Percentiles rank a stretch among this genome's conserved stretches.
These are phyloP conservation scores for Wickerhamiella spandovensis DNA, from an alignment of 805 yeast genomes.

Conservation along the genomic window DNA sequence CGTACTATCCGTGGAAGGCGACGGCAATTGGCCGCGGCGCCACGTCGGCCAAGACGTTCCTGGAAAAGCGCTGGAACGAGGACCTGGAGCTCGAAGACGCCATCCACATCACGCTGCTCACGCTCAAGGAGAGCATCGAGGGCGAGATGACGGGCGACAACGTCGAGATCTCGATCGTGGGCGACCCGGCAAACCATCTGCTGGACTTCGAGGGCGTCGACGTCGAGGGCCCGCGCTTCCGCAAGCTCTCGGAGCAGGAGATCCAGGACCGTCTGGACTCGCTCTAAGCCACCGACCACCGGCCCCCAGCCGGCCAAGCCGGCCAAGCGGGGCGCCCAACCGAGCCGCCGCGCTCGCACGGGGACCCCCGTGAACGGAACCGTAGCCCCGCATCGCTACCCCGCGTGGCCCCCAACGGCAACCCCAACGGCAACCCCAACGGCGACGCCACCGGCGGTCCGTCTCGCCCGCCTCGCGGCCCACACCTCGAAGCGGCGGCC, in stretches of 20 bases:
- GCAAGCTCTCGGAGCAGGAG: constrained; percentile 75
- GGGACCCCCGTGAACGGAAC: too few species aligned
- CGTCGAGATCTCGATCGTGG: constrained; percentile 80
- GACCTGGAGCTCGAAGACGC: constrained; percentile 97
- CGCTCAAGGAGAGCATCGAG: constrained; percentile 91
- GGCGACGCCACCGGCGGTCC: too few species aligned
- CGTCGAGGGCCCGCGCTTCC: constrained; percentile 80
- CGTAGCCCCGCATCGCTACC: too few species aligned
- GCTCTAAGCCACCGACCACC: too few species aligned
- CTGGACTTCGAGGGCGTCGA: constrained; percentile 78
- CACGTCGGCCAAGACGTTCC: constrained; percentile 88
- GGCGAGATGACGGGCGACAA: constrained; percentile 97
- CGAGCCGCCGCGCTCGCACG: too few species aligned
- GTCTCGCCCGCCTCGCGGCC: too few species aligned
- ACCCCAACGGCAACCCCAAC: too few species aligned
- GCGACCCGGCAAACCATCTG: constrained; percentile 65
- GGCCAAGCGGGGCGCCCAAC: too few species aligned
- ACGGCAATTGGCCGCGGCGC: constrained; percentile 97
- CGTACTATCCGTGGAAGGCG: constrained; percentile 98
- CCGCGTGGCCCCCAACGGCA: too few species aligned
- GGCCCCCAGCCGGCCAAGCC: too few species aligned
- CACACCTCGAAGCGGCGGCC: too few species aligned
- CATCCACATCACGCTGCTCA: constrained; percentile 85
- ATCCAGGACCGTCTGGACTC: constrained; percentile 92
- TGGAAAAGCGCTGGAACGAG: constrained; percentile 97